Percentiles rank a stretch among this genome's conserved stretches.
Conservation (phyloP, 306 rosid species). For the Glycine tomentella region DNA sequence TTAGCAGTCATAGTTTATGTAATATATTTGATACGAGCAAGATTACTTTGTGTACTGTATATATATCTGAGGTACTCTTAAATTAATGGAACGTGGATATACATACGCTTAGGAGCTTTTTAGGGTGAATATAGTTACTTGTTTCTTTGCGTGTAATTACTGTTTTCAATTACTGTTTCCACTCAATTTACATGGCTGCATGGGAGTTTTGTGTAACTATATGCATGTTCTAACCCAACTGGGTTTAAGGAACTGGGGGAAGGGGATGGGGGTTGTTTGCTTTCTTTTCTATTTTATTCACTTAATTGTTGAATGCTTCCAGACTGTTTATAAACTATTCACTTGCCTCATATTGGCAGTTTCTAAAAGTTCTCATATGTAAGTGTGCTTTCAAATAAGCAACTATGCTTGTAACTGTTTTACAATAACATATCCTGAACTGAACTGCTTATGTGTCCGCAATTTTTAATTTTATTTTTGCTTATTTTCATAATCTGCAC, state of each 20-base stretch:
- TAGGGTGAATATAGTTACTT: background rate
- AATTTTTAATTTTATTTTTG: too few species aligned
- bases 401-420: background rate
- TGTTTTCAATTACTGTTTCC: background rate
- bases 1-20: too few species aligned
- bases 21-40: too few species aligned
- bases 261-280: background rate
- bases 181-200: background rate
- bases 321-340: background rate
- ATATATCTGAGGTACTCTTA: background rate
- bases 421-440: too few species aligned
- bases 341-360: background rate
- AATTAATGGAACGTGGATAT: background rate
- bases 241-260: too few species aligned
- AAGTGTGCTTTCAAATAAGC: background rate
- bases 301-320: background rate
- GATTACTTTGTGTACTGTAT: too few species aligned
- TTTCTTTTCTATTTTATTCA: background rate
- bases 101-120: background rate
- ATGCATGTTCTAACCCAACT: background rate
- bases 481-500: background rate
- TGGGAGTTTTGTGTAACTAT: background rate
- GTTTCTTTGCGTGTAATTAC: constrained; percentile 1
- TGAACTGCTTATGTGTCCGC: background rate
- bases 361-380: background rate